Base-by-base conservation (phyloP, 1,284 basidiomycete genomes). In the Ceratobasidium sp. region DNA sequence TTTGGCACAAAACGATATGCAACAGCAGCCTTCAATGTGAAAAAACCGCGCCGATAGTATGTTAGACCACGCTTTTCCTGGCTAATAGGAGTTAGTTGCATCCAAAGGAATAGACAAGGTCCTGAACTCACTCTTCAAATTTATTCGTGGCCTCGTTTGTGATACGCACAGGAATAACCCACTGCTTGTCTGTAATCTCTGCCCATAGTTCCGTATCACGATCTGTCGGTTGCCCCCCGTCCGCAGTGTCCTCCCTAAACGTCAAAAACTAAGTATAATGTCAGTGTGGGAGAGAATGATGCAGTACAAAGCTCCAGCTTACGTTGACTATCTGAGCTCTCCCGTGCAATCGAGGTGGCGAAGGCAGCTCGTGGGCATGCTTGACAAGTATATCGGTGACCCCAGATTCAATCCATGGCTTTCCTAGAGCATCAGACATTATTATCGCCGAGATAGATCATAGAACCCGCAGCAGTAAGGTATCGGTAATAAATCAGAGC, bases 361-460 rank as follows among this genome's bases (percentile, higher is more conserved):
- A 72, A 47, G 69, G 69, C 6, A 72, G 57, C 33, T 72, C 69
- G 33, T 72, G 69, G 33, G 56, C 69, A 27, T 72, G 69, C 11
- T 72, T 47, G 9, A 72, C 69, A 17, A 72, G 69, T 59, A 62
- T 50, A 15, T 47, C 31, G 36, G 47, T 60, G 1, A 72, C 57
- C 17, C 57, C 27, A 62, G 69, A 33, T 29, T 72, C 57, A 27
- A 72, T 72, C 69, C 69, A 72, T 17, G 69, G 69, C 33, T 72
- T 72, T 62, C 57, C 69, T 62, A 72, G n/a, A 29, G 69, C 57
- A n/a, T 72, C 69, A 41, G 69, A 72, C 69, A 72, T 72, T 1
- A 4, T 47, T 33, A 29, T 31, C 19, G 19, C 27, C 60, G 31
- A 45, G 36, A 41, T 63, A 48, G 60, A 48, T 44, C 27, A 31